Base-by-base conservation (phyloP, 1,284 basidiomycete species). In the Irpex sp. region DNA sequence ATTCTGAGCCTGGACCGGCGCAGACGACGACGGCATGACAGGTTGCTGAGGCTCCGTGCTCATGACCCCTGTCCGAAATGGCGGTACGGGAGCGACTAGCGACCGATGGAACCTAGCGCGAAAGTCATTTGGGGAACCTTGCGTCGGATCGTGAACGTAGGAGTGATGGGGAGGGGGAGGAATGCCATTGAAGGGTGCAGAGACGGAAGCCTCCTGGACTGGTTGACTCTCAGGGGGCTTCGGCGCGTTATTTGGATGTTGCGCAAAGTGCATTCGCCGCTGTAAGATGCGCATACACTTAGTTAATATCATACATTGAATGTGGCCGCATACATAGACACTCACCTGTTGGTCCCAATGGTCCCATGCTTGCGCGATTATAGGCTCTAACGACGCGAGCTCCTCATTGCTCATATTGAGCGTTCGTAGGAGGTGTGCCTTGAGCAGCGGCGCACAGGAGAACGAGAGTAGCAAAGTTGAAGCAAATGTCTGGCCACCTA, bases 351-450 rank as follows among this genome's bases (percentile, higher is more conserved):
- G 84, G 71, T 92, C 87, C 91, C 91, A 93, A 57, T 88, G 86
- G 66, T 93, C 91, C 82, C 89, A 93, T 21, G 90, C 90, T 59
- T 88, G 86, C 3, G 91, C 90, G 63, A 93, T 88, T 65, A 91
- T 80, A 26, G 89, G 88, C 70, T 93, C 89, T 58, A 93, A 75
- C 7, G 87, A 85, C 3, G 85, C 84, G n/a, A 93, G 81, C 69
- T 93, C 91, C 62, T 91, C 89, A 73, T 85, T 86, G 26, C 87
- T 85, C 84, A 93, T 87, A 65, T 83, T 81, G 48, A 93, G 77
- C 3, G 84, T 86, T 57, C 89, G 84, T 38, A 92, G 75, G 21
- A 92, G 78, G 69, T 92, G 88, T 64, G 86, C 84, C 74, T 91
- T 92, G 67, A 92, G 77, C 49, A 89, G 75, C 7, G 86, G 87